phyloP scores from a whole-genome alignment of 495 filamentous ascomycete genomes.

The Penicillium flavigenum region DNA sequence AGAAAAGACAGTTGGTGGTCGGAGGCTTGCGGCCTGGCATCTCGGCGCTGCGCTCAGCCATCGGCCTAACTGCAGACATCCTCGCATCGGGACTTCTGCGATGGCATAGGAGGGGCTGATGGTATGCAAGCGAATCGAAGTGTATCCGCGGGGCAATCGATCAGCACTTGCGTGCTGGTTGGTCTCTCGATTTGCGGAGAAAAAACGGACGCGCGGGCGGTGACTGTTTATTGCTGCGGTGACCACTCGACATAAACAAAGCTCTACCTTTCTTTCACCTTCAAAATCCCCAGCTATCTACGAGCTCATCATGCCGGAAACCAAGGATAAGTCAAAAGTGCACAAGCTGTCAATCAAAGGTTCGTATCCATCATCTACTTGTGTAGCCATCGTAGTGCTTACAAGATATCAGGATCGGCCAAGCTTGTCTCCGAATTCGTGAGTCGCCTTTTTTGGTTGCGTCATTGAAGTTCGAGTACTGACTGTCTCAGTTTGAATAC shows the following conservation, averaged over 20 bases:
- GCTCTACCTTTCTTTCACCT: constrained; percentile 20
- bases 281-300: background rate
- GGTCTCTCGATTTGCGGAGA: constrained; percentile 26
- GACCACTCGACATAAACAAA: constrained; percentile 39
- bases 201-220: constrained; percentile 32
- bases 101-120: constrained; percentile 35
- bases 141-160: background rate
- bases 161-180: constrained; percentile 1
- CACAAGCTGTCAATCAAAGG: constrained; percentile 95
- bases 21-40: constrained; percentile 41
- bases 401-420: constrained; percentile 59
- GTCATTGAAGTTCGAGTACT: constrained; percentile 9
- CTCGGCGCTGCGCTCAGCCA: constrained; percentile 48
- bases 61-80: constrained; percentile 55
- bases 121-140: constrained; percentile 6
- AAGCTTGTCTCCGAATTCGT: constrained; percentile 95
- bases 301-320: constrained; percentile 39
- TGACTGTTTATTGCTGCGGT: constrained; percentile 20
- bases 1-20: constrained; percentile 28
- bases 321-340: constrained; percentile 85
- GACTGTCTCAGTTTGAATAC: constrained; percentile 77
- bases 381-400: constrained; percentile 13
- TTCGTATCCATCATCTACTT: constrained; percentile 23
- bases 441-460: constrained; percentile 36
- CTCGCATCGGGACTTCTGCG: constrained; percentile 52